phyloP scores from a whole-genome alignment of 805 yeast species.

The Maudiozyma bulderi region DNA sequence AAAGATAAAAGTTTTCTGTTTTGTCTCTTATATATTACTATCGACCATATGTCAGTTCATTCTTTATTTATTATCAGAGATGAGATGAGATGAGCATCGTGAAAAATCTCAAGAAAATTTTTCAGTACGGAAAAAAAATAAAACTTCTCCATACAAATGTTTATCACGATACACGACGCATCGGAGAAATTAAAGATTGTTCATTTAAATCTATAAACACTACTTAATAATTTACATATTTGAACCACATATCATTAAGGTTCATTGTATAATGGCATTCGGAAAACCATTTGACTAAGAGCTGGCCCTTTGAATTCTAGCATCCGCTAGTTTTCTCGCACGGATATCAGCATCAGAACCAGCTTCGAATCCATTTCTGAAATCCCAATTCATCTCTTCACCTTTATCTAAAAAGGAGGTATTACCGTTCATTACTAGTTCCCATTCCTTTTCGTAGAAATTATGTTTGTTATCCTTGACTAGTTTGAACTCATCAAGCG shows the following conservation, averaged over 20 bases:
- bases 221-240: not conserved
- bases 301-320: constrained; percentile 1
- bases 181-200: no score
- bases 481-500: constrained; percentile 54
- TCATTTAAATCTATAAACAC: not conserved
- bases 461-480: constrained; percentile 7
- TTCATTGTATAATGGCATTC: not conserved
- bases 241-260: not conserved
- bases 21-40: no score
- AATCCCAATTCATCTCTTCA: constrained; percentile 94
- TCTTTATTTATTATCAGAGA: not conserved
- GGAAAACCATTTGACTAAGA: not conserved
- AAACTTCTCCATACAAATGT: not conserved
- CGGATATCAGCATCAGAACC: constrained; percentile 82
- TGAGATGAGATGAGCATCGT: constrained; percentile 6
- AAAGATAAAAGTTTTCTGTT: not conserved
- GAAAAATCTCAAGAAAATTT: constrained; percentile 1
- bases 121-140: not conserved
- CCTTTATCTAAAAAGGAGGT: constrained; percentile 64
- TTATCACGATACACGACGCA: not conserved
- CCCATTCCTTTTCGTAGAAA: constrained; percentile 41
- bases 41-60: no score
- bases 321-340: constrained; percentile 31
- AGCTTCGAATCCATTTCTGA: constrained; percentile 68
- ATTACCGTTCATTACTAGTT: constrained; percentile 57